phyloP scores from a whole-genome alignment of 2,329 filamentous ascomycete genomes.

The Bertia moriformis region DNA sequence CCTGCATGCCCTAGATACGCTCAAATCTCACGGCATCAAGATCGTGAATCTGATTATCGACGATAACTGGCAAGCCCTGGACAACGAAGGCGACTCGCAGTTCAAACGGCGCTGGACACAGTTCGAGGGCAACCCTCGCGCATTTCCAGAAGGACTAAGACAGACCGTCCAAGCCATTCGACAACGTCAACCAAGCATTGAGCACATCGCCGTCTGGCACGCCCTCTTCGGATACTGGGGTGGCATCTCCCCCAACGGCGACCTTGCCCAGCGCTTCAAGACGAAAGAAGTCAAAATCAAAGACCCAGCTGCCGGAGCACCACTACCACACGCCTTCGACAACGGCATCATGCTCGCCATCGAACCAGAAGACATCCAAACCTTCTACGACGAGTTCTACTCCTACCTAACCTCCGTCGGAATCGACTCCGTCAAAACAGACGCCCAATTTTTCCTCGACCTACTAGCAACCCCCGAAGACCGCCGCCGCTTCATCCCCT shows the following conservation, averaged over 20 bases:
- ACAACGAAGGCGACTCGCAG: slow-evolving; percentile 30
- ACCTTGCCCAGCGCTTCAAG: slow-evolving; percentile 65
- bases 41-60: slow-evolving; percentile 85
- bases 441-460: slow-evolving; percentile 83
- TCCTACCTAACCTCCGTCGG: slow-evolving; percentile 59
- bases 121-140: slow-evolving; percentile 70
- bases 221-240: slow-evolving; percentile 82
- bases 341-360: slow-evolving; percentile 60
- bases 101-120: slow-evolving; percentile 56
- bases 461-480: slow-evolving; percentile 52
- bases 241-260: slow-evolving; percentile 61
- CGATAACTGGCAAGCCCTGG: slow-evolving; percentile 85
- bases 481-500: slow-evolving; percentile 55
- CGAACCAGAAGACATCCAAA: slow-evolving; percentile 55
- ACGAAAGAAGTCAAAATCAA: slow-evolving; percentile 45
- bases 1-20: slow-evolving; percentile 54
- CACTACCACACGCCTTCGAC: slow-evolving; percentile 28
- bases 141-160: slow-evolving; percentile 70
- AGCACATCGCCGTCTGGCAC: slow-evolving; percentile 89
- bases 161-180: slow-evolving; percentile 57
- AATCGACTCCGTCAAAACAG: slow-evolving; percentile 80
- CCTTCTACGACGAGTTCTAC: slow-evolving; percentile 87
- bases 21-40: slow-evolving; percentile 60
- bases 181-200: slow-evolving; percentile 53
- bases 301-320: slow-evolving; percentile 14